Evolutionary conservation across 768 basidiomycete genomes (phyloP), one percentile per base, ranked within the genome.

Genomic region (Lyophyllum semitale): DNA sequence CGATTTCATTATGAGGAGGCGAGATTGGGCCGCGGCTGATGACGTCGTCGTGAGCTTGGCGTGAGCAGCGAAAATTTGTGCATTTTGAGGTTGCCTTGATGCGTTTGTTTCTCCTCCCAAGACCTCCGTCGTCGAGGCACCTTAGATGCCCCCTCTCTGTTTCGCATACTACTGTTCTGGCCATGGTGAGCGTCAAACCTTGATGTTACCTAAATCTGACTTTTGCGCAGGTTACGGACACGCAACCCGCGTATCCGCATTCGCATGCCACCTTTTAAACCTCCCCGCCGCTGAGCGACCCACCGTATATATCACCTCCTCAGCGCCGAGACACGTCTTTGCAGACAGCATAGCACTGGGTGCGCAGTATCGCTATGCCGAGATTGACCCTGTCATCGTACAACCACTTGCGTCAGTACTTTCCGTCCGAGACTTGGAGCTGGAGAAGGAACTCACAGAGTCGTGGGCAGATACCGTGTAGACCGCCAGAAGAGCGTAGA

Each of bases 231-330:
- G 87, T n/a, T 91, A 87, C 53, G 87, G 89, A n/a, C 90, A 92
- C 65, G 90, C 89, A 8, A 93, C 90, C 3, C 83, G 90, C 33
- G 90, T 91, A 15, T 88, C 88, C 15, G 90, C 90, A 1, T 84
- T 91, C 58, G 77, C 87, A 3, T 69, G 75, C 43, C 81, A 85
- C 59, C 75, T 93, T 17, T 73, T 87, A 20, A 73, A 69, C 48
- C 72, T 85, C 13, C 61, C 66, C 8, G 58, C 63, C n/a, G 58
- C 68, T 5, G 67, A 71, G 6, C 69, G 68, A 38, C 83, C 84
- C 17, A 71, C 64, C 8, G 71, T 91, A 9, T 73, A 84, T 66
- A 86, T 93, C 52, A 79, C 87, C 26, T 91, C 90, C 1, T 89
- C 88, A 26, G 90, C 90, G 0, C 89, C 89, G 11, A 74, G 77